A percentile compares a stretch with the other conserved stretches of the same genome.
Evolutionary conservation across 208 protist genomes (phyloP).

Genomic region (Leishmania arabica): DNA sequence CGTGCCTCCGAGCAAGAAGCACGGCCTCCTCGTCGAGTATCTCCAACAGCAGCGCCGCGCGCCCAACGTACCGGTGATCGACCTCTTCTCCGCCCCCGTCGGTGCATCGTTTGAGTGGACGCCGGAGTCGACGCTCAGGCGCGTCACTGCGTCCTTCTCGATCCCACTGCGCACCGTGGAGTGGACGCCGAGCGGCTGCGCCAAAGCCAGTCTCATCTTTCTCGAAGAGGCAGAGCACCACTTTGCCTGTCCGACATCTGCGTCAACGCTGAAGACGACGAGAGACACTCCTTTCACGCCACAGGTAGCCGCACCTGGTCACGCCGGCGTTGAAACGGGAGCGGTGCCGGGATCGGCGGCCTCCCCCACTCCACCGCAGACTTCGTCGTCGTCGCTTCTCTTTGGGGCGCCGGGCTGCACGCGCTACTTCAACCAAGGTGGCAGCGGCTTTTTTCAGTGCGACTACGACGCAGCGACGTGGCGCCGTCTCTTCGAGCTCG

Average conservation of each 20-base stretch:
- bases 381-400: neutral
- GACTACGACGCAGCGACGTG: slow-evolving; percentile 72
- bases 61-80: slow-evolving; percentile 8
- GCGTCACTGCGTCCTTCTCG: slow-evolving; percentile 15
- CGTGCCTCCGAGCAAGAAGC: slow-evolving; percentile 15
- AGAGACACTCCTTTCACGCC: neutral
- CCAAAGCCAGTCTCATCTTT: slow-evolving; percentile 19
- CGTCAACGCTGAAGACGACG: neutral
- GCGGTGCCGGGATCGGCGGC: neutral
- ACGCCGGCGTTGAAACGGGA: neutral
- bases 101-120: slow-evolving; percentile 24
- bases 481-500: slow-evolving; percentile 58
- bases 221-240: slow-evolving; percentile 20
- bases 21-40: slow-evolving; percentile 26
- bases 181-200: slow-evolving; percentile 16
- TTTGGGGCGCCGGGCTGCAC: neutral
- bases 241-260: neutral
- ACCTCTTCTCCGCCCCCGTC: slow-evolving; percentile 22
- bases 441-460: slow-evolving; percentile 51
- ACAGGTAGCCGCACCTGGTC: neutral
- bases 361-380: neutral
- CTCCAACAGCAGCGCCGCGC: slow-evolving; percentile 14
- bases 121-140: slow-evolving; percentile 18
- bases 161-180: slow-evolving; percentile 30
- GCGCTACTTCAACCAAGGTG: slow-evolving; percentile 65